phyloP scores from a whole-genome alignment of 2,329 filamentous ascomycete genomes.

The Nemania sp. region DNA sequence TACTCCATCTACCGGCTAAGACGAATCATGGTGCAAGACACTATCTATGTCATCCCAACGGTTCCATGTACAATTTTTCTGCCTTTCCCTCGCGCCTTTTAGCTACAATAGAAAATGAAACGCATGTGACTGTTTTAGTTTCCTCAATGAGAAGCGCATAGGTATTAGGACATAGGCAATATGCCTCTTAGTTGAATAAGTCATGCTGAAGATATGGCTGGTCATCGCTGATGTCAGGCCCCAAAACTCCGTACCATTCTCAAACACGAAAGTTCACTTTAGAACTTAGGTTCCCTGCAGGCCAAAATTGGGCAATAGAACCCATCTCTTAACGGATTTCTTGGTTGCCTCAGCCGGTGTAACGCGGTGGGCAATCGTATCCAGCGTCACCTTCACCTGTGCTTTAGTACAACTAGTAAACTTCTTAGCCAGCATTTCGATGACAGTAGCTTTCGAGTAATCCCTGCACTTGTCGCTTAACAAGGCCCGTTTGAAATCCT shows the following conservation, averaged over 20 bases:
- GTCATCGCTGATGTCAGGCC: conserved; percentile 30
- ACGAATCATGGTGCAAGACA: neutral
- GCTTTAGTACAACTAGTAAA: conserved; percentile 78
- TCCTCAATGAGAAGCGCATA: conserved; percentile 14
- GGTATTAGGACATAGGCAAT: conserved; percentile 19
- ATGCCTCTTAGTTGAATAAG: conserved; percentile 19
- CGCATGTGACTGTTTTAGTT: neutral
- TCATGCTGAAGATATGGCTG: conserved; percentile 23
- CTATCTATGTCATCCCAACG: conserved; percentile 4
- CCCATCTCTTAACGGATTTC: conserved; percentile 68
- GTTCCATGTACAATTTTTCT: conserved; percentile 27
- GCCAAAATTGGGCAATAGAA: conserved; percentile 40
- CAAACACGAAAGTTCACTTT: neutral
- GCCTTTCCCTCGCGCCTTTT: neutral
- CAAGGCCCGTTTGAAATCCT: conserved; percentile 76
- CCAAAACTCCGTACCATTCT: conserved; percentile 28
- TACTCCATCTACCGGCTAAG: conserved; percentile 9
- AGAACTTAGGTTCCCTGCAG: conserved; percentile 14
- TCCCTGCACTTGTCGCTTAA: conserved; percentile 69
- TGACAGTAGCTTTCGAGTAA: conserved; percentile 78
- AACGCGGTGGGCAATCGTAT: conserved; percentile 71
- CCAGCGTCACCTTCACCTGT: conserved; percentile 77
- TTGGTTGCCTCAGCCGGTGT: conserved; percentile 57
- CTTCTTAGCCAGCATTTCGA: conserved; percentile 79
- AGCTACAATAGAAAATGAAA: conserved; percentile 13